Evolutionary conservation across 2,329 filamentous ascomycete genomes (phyloP), one percentile per base, ranked within the genome.

Genomic region (Rhynchosporium graminicola): DNA sequence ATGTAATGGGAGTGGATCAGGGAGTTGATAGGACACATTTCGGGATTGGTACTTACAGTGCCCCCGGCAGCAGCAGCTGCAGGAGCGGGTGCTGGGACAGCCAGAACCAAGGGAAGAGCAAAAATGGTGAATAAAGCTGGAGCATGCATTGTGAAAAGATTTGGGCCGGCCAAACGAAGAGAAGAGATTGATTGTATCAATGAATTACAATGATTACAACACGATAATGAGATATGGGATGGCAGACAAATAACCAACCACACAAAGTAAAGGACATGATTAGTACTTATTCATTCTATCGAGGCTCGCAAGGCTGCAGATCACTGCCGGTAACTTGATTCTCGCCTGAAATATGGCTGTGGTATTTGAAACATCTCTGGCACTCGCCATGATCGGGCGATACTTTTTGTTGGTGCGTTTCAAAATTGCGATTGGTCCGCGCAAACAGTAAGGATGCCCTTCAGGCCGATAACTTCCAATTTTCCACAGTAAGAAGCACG

Each of bases 371-470:
- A 57, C 42, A 20, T 31, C 26, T 43, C 54, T 10, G 38, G 54
- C 42, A 46, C 38, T 57, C 28, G 54, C 54, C 15, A 36, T 45
- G 54, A 31, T 10, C 15, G n/a, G 15, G 10, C 26, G 33, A 36
- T 46, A 10, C 15, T 20, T n/a, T 4, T 10, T 36, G 9, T 10
- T 36, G 33, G 42, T 26, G 43, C 9, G 36, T 20, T 7, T 13
- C 4, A 31, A n/a, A 57, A 40, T 57, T 46, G 54, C 54, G 52
- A 57, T 57, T 46, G 54, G 54, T 46, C 28, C 38, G 7, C 28
- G 26, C 40, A 40, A 57, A 57, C 6, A 6, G n/a, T 45, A 9
- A 57, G 40, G 26, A 57, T 28, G 40, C 33, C n/a, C 33, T 40
- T 54, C 20, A 20, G 10, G 33, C 20, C 50, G 20, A 20, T 20